Percentiles rank a stretch among this genome's conserved stretches.
phyloP scores from a whole-genome alignment of 2,329 filamentous ascomycete genomes.

The Paecilomyces sp. region DNA sequence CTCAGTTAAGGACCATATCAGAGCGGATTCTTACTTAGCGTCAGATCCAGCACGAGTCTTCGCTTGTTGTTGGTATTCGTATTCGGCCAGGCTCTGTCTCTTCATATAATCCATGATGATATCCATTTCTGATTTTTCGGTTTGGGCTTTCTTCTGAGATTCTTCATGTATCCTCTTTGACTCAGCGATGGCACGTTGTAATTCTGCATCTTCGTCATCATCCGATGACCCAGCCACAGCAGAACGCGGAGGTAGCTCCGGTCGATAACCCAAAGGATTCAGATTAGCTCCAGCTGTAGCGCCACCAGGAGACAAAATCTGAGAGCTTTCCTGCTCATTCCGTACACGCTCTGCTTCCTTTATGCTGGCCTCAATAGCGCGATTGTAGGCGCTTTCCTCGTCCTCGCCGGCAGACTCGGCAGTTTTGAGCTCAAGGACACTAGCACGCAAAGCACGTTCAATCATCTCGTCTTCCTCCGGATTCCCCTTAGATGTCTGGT shows the following conservation, averaged over 20 bases:
- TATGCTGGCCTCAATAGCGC: slow-evolving; percentile 46
- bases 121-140: slow-evolving; percentile 58
- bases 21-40: not conserved
- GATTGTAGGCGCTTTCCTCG: slow-evolving; percentile 40
- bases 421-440: slow-evolving; percentile 52
- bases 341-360: slow-evolving; percentile 32
- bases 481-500: slow-evolving; percentile 63
- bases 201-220: slow-evolving; percentile 21
- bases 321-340: slow-evolving; percentile 4
- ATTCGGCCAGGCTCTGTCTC: slow-evolving; percentile 57
- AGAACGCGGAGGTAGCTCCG: not conserved
- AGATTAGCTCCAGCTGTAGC: not conserved
- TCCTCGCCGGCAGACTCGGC: slow-evolving; percentile 26
- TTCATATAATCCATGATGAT: slow-evolving; percentile 70
- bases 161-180: slow-evolving; percentile 22
- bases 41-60: not conserved
- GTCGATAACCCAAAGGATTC: not conserved
- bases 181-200: slow-evolving; percentile 20
- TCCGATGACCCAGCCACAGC: slow-evolving; percentile 4
- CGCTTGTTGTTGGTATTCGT: slow-evolving; percentile 2
- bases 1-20: not conserved
- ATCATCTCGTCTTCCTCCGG: slow-evolving; percentile 62
- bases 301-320: not conserved
- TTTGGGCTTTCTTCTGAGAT: slow-evolving; percentile 40
- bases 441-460: slow-evolving; percentile 67